These are phyloP conservation scores for Fusarium stilboides DNA, from an alignment of 2,329 filamentous ascomycete genomes.

Conservation along the genomic window DNA sequence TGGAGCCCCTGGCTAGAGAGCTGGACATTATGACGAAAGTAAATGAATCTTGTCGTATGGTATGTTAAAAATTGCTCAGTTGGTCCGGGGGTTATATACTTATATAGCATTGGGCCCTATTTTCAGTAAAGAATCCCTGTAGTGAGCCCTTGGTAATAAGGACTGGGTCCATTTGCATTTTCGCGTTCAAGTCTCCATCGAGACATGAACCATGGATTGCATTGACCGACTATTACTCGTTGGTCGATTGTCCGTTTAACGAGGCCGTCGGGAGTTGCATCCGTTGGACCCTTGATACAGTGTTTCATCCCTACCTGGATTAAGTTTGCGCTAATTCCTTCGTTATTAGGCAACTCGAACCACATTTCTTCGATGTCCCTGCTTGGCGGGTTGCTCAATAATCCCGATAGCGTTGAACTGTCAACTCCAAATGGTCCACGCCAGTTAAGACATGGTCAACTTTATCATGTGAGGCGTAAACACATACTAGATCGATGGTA, in stretches of 20 bases:
- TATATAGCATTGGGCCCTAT: background rate
- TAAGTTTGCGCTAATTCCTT: background rate
- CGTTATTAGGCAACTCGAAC: background rate
- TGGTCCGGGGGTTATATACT: conserved; percentile 4
- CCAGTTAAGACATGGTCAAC: no score
- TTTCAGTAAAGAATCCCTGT: no score
- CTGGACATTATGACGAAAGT: background rate
- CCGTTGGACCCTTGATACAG: background rate
- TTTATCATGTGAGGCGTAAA: no score
- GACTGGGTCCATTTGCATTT: no score
- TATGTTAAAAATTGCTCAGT: no score
- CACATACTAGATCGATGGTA: no score
- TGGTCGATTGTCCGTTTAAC: background rate
- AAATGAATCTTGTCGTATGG: fast-evolving
- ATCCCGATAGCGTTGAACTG: no score
- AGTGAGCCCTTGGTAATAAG: background rate
- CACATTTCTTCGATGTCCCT: background rate
- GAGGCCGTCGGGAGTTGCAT: background rate
- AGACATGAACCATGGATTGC: background rate
- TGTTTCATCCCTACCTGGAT: background rate
- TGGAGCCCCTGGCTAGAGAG: conserved; percentile 5
- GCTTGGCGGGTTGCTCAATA: no score
- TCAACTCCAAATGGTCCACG: no score
- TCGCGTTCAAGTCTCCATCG: no score
- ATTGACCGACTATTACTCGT: background rate